Conservation (phyloP, 140 eudicot genomes). For the Ambrosia hybrid region DNA sequence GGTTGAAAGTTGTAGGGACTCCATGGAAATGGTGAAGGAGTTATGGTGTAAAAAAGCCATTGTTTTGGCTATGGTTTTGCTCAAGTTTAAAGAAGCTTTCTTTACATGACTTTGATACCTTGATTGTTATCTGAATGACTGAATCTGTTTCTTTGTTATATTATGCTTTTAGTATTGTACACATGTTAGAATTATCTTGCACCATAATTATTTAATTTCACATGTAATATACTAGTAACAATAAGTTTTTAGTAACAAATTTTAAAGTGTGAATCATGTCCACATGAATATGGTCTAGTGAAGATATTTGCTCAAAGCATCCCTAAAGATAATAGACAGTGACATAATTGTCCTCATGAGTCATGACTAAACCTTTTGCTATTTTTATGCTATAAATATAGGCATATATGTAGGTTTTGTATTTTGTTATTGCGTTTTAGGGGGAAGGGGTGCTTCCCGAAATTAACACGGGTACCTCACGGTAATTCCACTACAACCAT, state of each 20-base stretch:
- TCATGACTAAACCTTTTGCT: neutral
- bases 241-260: too few species aligned
- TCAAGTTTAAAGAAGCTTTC: constrained; percentile 6
- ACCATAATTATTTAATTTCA: neutral
- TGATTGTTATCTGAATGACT: neutral
- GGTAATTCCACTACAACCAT: too few species aligned
- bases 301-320: neutral
- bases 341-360: constrained; percentile 6
- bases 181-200: constrained; percentile 15
- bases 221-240: neutral
- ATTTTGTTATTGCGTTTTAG: too few species aligned
- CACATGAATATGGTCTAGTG: neutral
- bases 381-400: neutral
- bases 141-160: neutral
- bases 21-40: constrained; percentile 31
- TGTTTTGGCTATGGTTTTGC: constrained; percentile 10
- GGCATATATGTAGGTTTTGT: too few species aligned
- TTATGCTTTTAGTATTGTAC: neutral
- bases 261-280: neutral
- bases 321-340: neutral
- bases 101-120: constrained; percentile 14
- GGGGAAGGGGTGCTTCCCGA: too few species aligned
- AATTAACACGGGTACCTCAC: too few species aligned
- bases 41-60: constrained; percentile 28
- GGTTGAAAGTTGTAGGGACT: constrained; percentile 20